Base-by-base conservation (phyloP, 768 basidiomycete species). In the Rhodosporidiobolus odoratus region DNA sequence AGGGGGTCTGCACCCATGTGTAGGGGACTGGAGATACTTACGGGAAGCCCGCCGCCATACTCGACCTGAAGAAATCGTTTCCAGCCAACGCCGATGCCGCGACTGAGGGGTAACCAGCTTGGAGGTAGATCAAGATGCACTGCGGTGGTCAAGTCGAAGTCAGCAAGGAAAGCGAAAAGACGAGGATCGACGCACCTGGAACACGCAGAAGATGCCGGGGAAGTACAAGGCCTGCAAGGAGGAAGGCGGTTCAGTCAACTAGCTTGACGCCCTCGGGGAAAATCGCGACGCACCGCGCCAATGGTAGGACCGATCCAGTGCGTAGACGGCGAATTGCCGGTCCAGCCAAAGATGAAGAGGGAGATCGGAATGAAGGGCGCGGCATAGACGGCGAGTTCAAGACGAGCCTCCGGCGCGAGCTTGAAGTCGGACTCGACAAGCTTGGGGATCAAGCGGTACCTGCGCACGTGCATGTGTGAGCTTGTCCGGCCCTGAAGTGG, bases 51-150 rank as follows among this genome's bases (percentile, higher is more conserved):
- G 66, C 75, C 50, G 78, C 79, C 54, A 80, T 68, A n/a, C 68
- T 66, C 17, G 75, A 76, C 19, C 81, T 62, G 66, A 81, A 75
- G 58, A 81, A 73, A 61, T 78, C 78, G 74, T 81, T 81, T 0
- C 75, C 75, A 6, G 81, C 80, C 1, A 80, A 68, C 4, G 78
- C 74, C 2, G 74, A 75, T 10, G 79, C 79, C 0, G 79, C 77
- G 35, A 52, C n/a, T 2, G 38, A 10, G 16, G 74, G 76, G 69
- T 79, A 80, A n/a, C 30, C 21, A 9, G 21, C 4, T 13, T 65
- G 63, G 2, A 65, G 54, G 43, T 65, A 65, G 25, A 34, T 40
- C n/a, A 6, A 6, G n/a, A 25, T 16, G 40, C n/a, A n/a, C n/a
- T n/a, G n/a, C n/a, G n/a, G n/a, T n/a, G n/a, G n/a, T n/a, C n/a